Evolutionary conservation across 2,329 filamentous ascomycete species (phyloP).

Genomic region (Pseudogymnoascus sp.): DNA sequence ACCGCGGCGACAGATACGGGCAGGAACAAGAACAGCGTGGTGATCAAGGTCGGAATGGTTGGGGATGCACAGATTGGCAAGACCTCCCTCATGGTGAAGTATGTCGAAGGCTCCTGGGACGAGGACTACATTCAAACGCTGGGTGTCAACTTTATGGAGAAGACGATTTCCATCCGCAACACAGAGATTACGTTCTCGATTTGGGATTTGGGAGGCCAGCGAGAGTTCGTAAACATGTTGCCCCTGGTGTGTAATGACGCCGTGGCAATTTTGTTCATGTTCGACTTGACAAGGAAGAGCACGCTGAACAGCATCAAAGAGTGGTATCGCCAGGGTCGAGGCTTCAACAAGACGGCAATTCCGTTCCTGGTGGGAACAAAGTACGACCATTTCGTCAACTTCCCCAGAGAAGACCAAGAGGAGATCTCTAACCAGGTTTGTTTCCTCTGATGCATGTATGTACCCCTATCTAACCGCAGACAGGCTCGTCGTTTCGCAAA

Average conservation of each 20-base stretch:
- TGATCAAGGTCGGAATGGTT: slow-evolving; percentile 99
- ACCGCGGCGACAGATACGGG: slow-evolving; percentile 18
- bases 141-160: slow-evolving; percentile 99
- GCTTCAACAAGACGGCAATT: slow-evolving; percentile 99
- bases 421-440: slow-evolving; percentile 91
- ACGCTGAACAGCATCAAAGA: slow-evolving; percentile 99
- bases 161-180: slow-evolving; percentile 98
- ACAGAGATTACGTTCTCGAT: slow-evolving; percentile 99
- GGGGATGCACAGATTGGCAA: slow-evolving; percentile 98
- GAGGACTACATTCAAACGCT: slow-evolving; percentile 99
- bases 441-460: not conserved
- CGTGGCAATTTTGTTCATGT: slow-evolving; percentile 99
- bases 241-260: slow-evolving; percentile 99
- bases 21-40: slow-evolving; percentile 57
- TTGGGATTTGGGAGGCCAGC: slow-evolving; percentile 95
- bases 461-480: not conserved
- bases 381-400: slow-evolving; percentile 99
- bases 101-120: slow-evolving; percentile 98
- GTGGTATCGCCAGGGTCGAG: slow-evolving; percentile 95
- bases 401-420: slow-evolving; percentile 92
- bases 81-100: slow-evolving; percentile 99
- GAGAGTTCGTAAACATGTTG: slow-evolving; percentile 99
- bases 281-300: slow-evolving; percentile 94
- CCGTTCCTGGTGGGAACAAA: slow-evolving; percentile 96
- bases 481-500: slow-evolving; percentile 93